These are phyloP conservation scores for Epichloe sp. DNA, from an alignment of 2,329 filamentous ascomycete genomes.

Conservation along the genomic window DNA sequence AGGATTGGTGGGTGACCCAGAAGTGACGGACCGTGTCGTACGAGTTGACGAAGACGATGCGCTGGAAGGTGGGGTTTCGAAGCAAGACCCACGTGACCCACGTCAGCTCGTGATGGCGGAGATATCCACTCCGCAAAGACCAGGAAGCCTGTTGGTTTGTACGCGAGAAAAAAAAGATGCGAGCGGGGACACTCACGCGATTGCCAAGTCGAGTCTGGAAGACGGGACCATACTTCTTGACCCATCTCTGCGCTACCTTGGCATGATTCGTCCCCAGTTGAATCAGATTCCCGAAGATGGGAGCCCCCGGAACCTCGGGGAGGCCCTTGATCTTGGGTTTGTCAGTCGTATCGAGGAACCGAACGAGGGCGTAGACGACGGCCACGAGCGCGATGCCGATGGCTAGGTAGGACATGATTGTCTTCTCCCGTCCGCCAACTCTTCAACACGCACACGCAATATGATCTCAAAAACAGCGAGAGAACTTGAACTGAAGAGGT, in stretches of 20 bases:
- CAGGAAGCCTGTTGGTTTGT: background rate
- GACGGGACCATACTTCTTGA: slow-evolving; percentile 47
- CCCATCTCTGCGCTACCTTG: slow-evolving; percentile 40
- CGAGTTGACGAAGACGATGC: slow-evolving; percentile 66
- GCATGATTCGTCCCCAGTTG: slow-evolving; percentile 47
- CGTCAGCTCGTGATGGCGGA: background rate
- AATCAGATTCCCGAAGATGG: slow-evolving; percentile 49
- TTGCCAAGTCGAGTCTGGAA: slow-evolving; percentile 59
- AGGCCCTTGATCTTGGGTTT: slow-evolving; percentile 46
- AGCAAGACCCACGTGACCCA: background rate
- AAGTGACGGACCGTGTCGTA: slow-evolving; percentile 62
- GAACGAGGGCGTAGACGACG: slow-evolving; percentile 13
- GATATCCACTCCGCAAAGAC: background rate
- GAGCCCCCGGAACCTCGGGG: slow-evolving; percentile 47
- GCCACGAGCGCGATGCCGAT: slow-evolving; percentile 8
- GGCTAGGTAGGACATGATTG: slow-evolving; percentile 9
- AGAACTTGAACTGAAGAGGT: background rate
- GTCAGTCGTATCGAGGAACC: slow-evolving; percentile 35
- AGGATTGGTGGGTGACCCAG: slow-evolving; percentile 68
- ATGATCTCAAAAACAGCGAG: background rate
- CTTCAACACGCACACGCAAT: background rate
- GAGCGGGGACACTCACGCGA: slow-evolving; percentile 27
- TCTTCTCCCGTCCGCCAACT: background rate
- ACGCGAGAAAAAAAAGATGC: no score
- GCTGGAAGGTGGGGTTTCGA: slow-evolving; percentile 18